Evolutionary conservation across 192 early-diverging fungal species (phyloP), one percentile per base, ranked within the genome.

Genomic region (Coemansia sp.): DNA sequence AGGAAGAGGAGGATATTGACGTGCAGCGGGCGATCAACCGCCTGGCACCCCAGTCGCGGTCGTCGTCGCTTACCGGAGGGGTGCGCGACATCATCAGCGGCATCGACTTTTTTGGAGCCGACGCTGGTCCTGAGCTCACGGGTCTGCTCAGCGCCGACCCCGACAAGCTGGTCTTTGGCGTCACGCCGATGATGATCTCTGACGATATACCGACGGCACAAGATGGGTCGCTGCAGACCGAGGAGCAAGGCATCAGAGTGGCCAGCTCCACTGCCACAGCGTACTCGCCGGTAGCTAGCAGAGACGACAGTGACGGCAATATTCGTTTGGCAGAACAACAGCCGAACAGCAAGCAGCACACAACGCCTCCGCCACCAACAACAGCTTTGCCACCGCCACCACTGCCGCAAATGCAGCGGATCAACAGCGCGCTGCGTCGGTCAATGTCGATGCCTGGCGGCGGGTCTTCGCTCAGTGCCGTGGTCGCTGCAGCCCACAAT

Each of bases 401-500:
- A 31, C 51, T 58, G 37, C 65, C 53, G 23, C 56, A 61, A 39
- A 49, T 61, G n/a, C 66, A 58, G 45, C 61, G 58, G 23, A 48
- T 72, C 35, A 61, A 57, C 49, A 67, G 56, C 13, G 56, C 49
- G 7, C 25, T 79, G 65, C 71, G 77, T 7, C 64, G 77, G 25
- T 79, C 77, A 8, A 79, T 79, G 15, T 79, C 77, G n/a, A 79
- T 79, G 77, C 77, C 77, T 0, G 71, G 71, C 7, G 45, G 46
- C 6, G 23, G 62, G 26, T 5, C 64, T 0, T 26, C 30, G 64
- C 28, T 49, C 0, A 43, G 29, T 29, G 34, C 53, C 10, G 53
- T 33, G 4, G 34, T n/a, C 4, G 33, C 46, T n/a, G 67, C 59
- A 3, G 58, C 45, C 34, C 53, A 4, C 15, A 18, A 10, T 4